A percentile compares a stretch with the other conserved stretches of the same genome.
Evolutionary conservation across 2,329 filamentous ascomycete genomes (phyloP).

Genomic region (Ophiocordyceps camponoti-saundersi): DNA sequence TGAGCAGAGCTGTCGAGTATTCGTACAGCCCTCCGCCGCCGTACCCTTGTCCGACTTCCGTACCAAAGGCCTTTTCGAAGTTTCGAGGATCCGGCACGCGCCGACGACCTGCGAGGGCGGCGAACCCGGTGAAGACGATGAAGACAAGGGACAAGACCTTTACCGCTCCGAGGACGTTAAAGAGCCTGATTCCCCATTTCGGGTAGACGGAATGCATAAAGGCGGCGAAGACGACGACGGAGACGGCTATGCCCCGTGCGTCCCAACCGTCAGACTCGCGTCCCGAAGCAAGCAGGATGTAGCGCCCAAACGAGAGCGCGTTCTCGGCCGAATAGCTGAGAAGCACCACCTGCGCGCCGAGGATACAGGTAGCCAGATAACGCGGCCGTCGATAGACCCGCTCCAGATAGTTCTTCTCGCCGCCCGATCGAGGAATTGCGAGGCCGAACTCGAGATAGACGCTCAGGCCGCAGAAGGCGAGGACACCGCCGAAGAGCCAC

Average conservation of each 20-base stretch:
- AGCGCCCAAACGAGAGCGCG: slow-evolving; percentile 52
- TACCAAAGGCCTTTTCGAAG: slow-evolving; percentile 35
- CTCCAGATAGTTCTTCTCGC: slow-evolving; percentile 55
- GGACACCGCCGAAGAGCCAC: slow-evolving; percentile 44
- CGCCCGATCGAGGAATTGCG: slow-evolving; percentile 53
- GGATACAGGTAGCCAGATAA: slow-evolving; percentile 45
- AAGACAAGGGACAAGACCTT: slow-evolving; percentile 42
- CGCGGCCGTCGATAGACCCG: slow-evolving; percentile 47
- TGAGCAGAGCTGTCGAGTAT: slow-evolving; percentile 39
- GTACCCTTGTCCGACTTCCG: slow-evolving; percentile 15
- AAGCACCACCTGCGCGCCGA: slow-evolving; percentile 45
- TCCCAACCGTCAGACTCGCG: slow-evolving; percentile 35
- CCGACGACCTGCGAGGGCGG: slow-evolving; percentile 32
- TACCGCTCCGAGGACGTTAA: slow-evolving; percentile 42
- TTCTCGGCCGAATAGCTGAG: slow-evolving; percentile 54
- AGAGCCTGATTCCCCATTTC: slow-evolving; percentile 40
- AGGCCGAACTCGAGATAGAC: slow-evolving; percentile 51
- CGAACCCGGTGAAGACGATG: slow-evolving; percentile 44
- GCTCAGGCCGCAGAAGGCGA: slow-evolving; percentile 43
- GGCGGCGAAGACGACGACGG: slow-evolving; percentile 36
- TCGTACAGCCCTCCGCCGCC: slow-evolving; percentile 28
- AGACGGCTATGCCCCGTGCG: slow-evolving; percentile 37
- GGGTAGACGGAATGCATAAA: slow-evolving; percentile 32
- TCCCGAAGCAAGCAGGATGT: slow-evolving; percentile 41
- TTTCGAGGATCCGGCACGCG: slow-evolving; percentile 33